These are phyloP conservation scores for Torulaspora maleeae DNA, from an alignment of 805 yeast species.

Conservation along the genomic window DNA sequence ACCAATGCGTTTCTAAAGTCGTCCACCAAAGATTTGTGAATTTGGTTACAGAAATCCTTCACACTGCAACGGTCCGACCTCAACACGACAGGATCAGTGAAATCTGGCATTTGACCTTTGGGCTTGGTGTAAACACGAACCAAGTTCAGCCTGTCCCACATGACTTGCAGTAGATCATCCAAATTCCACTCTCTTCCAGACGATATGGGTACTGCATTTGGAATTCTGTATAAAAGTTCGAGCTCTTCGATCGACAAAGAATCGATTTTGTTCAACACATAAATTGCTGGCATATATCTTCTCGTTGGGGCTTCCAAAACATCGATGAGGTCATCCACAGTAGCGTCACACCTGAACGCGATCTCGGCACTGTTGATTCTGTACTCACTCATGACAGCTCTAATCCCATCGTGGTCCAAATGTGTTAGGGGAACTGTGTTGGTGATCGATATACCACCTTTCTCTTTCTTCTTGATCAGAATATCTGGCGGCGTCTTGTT, in stretches of 20 bases:
- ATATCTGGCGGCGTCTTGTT: slow-evolving; percentile 93
- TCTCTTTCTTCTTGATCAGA: slow-evolving; percentile 83
- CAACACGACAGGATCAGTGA: slow-evolving; percentile 89
- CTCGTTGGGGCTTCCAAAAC: slow-evolving; percentile 86
- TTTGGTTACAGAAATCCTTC: slow-evolving; percentile 93
- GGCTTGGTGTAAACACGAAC: slow-evolving; percentile 98
- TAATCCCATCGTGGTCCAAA: slow-evolving; percentile 85
- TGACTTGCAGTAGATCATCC: slow-evolving; percentile 86
- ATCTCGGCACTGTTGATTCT: slow-evolving; percentile 93
- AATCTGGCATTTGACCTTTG: slow-evolving; percentile 90
- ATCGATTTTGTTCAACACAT: slow-evolving; percentile 93
- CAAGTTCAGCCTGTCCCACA: slow-evolving; percentile 90
- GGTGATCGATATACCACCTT: slow-evolving; percentile 93
- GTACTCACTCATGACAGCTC: slow-evolving; percentile 95
- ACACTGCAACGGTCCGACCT: slow-evolving; percentile 78
- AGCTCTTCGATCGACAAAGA: slow-evolving; percentile 91
- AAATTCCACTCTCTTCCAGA: slow-evolving; percentile 96
- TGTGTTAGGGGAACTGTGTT: slow-evolving; percentile 90
- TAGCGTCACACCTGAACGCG: slow-evolving; percentile 95
- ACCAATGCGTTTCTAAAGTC: slow-evolving; percentile 93
- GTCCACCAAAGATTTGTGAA: slow-evolving; percentile 89
- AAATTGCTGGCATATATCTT: slow-evolving; percentile 91
- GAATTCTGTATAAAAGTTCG: slow-evolving; percentile 84
- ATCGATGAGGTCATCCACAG: slow-evolving; percentile 94
- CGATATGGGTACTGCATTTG: slow-evolving; percentile 95